Evolutionary conservation across 495 filamentous ascomycete genomes (phyloP), one percentile per base, ranked within the genome.

Genomic region (Lepidopterella palustris): DNA sequence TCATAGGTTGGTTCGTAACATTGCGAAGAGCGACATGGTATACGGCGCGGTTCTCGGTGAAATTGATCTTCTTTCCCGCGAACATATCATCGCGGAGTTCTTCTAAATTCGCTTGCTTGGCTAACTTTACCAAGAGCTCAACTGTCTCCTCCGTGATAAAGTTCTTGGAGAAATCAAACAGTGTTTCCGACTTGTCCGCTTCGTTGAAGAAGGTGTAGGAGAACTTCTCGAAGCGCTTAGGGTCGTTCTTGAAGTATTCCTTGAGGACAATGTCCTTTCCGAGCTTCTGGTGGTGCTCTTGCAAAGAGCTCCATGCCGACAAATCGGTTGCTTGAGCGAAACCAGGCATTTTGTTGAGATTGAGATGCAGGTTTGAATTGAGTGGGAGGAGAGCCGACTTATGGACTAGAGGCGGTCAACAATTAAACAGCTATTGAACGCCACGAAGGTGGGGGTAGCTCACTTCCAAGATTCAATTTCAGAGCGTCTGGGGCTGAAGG

Each of bases 111-210:
- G 91, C 91, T 74, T 97, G 87, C 77, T 93, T 84, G 58, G 93
- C 93, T 24, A 98, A 82, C 77, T 93, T 80, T 62, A 96, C 80
- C 39, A 98, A 78, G 53, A 95, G 77, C 54, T 82, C 77, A n/a
- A 97, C 75, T 4, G 93, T 98, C 72, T 96, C 89, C 54, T 95
- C 89, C 60, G 86, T 96, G 58, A 98, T 74, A 74, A 97, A 90
- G 81, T 98, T 98, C 84, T 98, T 98, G 77, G 87, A 92, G 81
- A 96, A 98, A 76, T 98, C 93, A 73, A 97, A 98, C 32, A 97
- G 82, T 71, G 90, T 92, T 61, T 97, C 89, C 32, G 81, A 78
- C 68, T 82, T 81, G 71, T 91, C 88, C 27, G 84, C 84, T 31
- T 81, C 78, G 73, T 96, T 95, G 47, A 81, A 73, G 78, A 98